These are phyloP conservation scores for Debaryomyces tyrocola DNA, from an alignment of 805 yeast genomes.

Conservation along the genomic window DNA sequence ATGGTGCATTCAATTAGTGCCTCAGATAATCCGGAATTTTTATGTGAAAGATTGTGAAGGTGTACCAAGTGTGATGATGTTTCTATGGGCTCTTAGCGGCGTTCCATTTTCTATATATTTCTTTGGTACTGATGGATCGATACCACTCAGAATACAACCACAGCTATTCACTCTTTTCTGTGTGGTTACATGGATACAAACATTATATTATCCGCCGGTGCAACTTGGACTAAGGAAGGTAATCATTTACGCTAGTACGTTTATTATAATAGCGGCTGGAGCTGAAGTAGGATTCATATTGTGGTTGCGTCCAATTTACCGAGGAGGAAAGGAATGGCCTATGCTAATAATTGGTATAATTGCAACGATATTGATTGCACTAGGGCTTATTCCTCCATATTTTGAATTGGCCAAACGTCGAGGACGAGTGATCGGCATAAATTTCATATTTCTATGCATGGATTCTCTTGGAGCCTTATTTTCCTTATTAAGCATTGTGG, in stretches of 20 bases:
- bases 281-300: slow-evolving; percentile 70
- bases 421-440: slow-evolving; percentile 88
- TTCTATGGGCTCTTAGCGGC: slow-evolving; percentile 74
- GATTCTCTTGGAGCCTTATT: slow-evolving; percentile 82
- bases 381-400: slow-evolving; percentile 87
- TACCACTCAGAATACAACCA: slow-evolving; percentile 86
- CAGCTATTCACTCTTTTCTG: slow-evolving; percentile 76
- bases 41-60: slow-evolving; percentile 80
- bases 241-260: slow-evolving; percentile 28
- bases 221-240: slow-evolving; percentile 35
- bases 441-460: slow-evolving; percentile 71
- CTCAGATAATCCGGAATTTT: slow-evolving; percentile 78
- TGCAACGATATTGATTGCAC: slow-evolving; percentile 72
- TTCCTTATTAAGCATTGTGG: slow-evolving; percentile 57
- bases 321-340: slow-evolving; percentile 68
- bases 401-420: slow-evolving; percentile 74
- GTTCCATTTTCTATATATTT: slow-evolving; percentile 88
- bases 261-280: slow-evolving; percentile 51
- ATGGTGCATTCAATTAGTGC: slow-evolving; percentile 91
- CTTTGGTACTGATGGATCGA: slow-evolving; percentile 63
- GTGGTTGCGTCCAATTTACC: slow-evolving; percentile 60
- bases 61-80: slow-evolving; percentile 83
- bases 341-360: slow-evolving; percentile 73
- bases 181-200: slow-evolving; percentile 61
- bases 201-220: slow-evolving; percentile 70